A percentile compares a stretch with the other conserved stretches of the same genome.
These are phyloP conservation scores for Copromyces sp. DNA, from an alignment of 495 filamentous ascomycete genomes.

Conservation along the genomic window DNA sequence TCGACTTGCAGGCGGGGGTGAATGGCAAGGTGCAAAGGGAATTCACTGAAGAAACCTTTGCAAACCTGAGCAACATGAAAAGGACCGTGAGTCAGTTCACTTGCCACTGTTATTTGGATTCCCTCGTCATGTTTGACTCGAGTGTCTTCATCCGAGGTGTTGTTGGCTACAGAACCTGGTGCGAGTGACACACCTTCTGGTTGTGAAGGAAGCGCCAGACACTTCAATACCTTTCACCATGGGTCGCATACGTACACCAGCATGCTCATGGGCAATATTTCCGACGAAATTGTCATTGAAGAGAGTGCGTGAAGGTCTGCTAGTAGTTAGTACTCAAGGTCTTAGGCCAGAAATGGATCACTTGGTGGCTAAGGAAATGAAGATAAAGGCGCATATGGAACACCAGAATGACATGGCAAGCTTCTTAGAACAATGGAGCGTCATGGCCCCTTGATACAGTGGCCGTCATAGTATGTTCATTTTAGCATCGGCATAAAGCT, in stretches of 20 bases:
- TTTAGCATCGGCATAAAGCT: not conserved
- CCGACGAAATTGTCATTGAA: too few species aligned
- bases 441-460: not conserved
- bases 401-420: not conserved
- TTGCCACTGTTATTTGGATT: not conserved
- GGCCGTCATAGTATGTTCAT: not conserved
- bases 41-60: not conserved
- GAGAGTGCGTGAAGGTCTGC: too few species aligned
- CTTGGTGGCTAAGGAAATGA: too few species aligned
- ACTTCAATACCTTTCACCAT: not conserved
- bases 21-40: too few species aligned
- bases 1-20: not conserved
- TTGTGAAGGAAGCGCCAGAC: not conserved
- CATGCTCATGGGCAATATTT: not conserved
- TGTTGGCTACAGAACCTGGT: not conserved
- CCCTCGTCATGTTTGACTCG: not conserved
- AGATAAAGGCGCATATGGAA: not conserved
- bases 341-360: too few species aligned
- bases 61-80: not conserved
- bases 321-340: too few species aligned
- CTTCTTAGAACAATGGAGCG: not conserved
- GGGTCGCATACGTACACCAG: not conserved
- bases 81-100: not conserved
- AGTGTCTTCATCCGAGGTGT: not conserved
- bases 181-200: not conserved